phyloP scores from a whole-genome alignment of 495 filamentous ascomycete species.

The Aspergillus coremiiformis region DNA sequence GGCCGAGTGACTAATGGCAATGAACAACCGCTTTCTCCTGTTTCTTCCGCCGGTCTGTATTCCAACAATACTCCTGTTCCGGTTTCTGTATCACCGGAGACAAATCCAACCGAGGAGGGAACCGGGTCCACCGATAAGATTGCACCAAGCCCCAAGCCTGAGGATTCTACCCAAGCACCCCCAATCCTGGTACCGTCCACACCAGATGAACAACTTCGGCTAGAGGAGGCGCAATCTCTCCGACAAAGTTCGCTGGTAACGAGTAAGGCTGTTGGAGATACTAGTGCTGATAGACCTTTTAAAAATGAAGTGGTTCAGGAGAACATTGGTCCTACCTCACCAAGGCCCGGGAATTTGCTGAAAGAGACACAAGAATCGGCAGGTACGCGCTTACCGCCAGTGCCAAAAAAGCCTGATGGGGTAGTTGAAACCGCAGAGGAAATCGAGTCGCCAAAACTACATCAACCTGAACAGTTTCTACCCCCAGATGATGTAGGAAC shows the following conservation, averaged over 20 bases:
- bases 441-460: slow-evolving; percentile 13
- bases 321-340: slow-evolving; percentile 10
- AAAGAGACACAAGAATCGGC: slow-evolving; percentile 12
- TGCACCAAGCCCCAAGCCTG: slow-evolving; percentile 19
- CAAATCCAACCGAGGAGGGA: slow-evolving; percentile 35
- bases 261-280: slow-evolving; percentile 16
- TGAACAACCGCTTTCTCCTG: slow-evolving; percentile 40
- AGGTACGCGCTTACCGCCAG: slow-evolving; percentile 3
- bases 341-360: slow-evolving; percentile 18
- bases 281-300: slow-evolving; percentile 4
- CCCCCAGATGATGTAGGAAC: slow-evolving; percentile 7
- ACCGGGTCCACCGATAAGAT: slow-evolving; percentile 20
- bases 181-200: slow-evolving; percentile 33
- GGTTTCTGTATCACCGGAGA: slow-evolving; percentile 33
- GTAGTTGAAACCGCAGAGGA: slow-evolving; percentile 7
- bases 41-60: slow-evolving; percentile 37
- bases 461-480: slow-evolving; percentile 2
- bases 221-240: slow-evolving; percentile 44
- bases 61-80: slow-evolving; percentile 38
- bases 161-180: slow-evolving; percentile 14
- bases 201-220: slow-evolving; percentile 42
- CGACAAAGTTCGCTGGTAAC: slow-evolving; percentile 20
- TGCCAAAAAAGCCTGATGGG: slow-evolving; percentile 10
- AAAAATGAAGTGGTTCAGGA: slow-evolving; percentile 25
- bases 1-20: slow-evolving; percentile 18